A percentile compares a stretch with the other conserved stretches of the same genome.
Conservation (phyloP, 2,329 filamentous ascomycete species). For the Orbilia javanica region DNA sequence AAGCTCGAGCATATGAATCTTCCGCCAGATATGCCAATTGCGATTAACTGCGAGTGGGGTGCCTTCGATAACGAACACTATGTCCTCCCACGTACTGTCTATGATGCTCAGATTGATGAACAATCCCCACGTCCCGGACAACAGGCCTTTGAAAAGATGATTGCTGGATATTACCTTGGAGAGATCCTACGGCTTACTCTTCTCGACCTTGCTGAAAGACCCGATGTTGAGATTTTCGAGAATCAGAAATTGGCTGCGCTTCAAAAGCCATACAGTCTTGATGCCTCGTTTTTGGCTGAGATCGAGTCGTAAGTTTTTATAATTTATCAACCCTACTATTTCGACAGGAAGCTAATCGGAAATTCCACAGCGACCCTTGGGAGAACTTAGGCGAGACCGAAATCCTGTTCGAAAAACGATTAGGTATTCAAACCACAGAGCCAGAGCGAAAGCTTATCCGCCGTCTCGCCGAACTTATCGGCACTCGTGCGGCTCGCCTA, state of each 20-base stretch:
- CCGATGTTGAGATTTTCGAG: constrained; percentile 81
- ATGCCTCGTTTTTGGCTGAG: constrained; percentile 90
- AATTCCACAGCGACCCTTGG: constrained; percentile 78
- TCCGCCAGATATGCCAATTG: constrained; percentile 84
- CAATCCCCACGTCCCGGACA: constrained; percentile 92
- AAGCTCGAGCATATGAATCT: constrained; percentile 94
- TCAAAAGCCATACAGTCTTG: constrained; percentile 87
- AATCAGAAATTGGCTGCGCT: constrained; percentile 84
- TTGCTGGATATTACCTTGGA: constrained; percentile 91
- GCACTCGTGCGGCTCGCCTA: constrained; percentile 90
- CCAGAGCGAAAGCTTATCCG: constrained; percentile 90
- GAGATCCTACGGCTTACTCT: constrained; percentile 93
- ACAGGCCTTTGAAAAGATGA: constrained; percentile 98
- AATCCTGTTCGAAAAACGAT: constrained; percentile 82
- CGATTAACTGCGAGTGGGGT: constrained; percentile 98
- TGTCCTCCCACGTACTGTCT: constrained; percentile 85
- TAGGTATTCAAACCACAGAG: constrained; percentile 77
- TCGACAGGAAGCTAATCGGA: constrained; percentile 20
- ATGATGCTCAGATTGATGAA: constrained; percentile 88
- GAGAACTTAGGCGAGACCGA: constrained; percentile 93
- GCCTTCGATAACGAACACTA: constrained; percentile 95
- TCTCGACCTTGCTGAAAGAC: constrained; percentile 85
- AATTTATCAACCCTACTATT: neutral
- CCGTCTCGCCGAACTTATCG: constrained; percentile 90
- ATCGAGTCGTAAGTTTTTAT: constrained; percentile 79